Evolutionary conservation across 306 rosid genomes (phyloP), one percentile per base, ranked within the genome.

Genomic region (Ormosia semicastrata): DNA sequence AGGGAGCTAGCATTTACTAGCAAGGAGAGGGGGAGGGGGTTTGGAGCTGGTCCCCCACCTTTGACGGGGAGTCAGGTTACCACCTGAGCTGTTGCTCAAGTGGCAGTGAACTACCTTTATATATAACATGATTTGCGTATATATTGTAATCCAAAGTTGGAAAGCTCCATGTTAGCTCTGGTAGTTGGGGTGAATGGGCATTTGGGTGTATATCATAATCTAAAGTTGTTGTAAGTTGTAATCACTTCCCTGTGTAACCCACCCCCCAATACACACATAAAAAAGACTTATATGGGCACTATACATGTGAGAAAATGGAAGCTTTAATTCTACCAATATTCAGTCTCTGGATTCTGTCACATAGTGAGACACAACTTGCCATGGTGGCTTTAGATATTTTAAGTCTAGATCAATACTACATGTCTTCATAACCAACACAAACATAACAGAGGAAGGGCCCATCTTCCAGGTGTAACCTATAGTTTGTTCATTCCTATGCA

Each of bases 351-450:
- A 78, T 69, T 37, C 53, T n/a, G 44, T 7, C 8, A 39, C 84
- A 53, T 11, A 58, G 64, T 18, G 37, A 46, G 60, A 70, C 29
- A 30, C 47, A 33, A 59, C 33, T 15, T 34, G 75, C 46, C 53
- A 78, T 41, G 69, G 30, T 53, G 40, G 78, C 24, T 76, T 64
- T 54, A 15, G 44, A 82, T 43, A 66, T 39, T 57, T 75, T 50
- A 62, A 15, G 1, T 41, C 43, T 40, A 41, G 75, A 81, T 65
- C n/a, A 76, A 67, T 30, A 17, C 71, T 66, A 54, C 2, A 43
- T 52, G 66, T 13, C 46, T 17, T 66, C 66, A 47, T 46, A 77
- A 66, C 15, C 43, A 65, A 66, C 32, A 52, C 32, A 36, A 74
- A 11, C 68, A 40, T 36, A 44, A 75, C 49, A 60, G 43, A 4